Base-by-base conservation (phyloP, 1,284 basidiomycete species). In the Cryptococcus hybrid region DNA sequence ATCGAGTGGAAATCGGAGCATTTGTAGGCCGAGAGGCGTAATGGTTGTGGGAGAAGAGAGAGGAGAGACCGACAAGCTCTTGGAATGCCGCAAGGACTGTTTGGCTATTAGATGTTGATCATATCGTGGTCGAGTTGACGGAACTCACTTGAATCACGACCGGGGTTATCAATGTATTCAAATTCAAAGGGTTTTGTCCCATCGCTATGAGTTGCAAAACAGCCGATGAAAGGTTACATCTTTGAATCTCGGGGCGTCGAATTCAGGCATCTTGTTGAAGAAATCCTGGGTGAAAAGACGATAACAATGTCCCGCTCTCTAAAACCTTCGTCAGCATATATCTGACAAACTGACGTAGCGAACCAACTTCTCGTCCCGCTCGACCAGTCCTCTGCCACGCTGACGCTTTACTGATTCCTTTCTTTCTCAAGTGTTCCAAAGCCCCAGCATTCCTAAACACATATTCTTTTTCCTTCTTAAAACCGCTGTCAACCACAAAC, bases 381-480 rank as follows among this genome's bases (percentile, higher is more conserved):
- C 95, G 87, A 76, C 94, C 92, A 39, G 92, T 85, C 47, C 93
- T 80, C 71, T 84, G 80, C 83, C 87, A 86, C 8, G 92, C 89
- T 36, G 91, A 89, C 0, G 91, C 91, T 75, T 91, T 87, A n/a
- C 89, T 90, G 62, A 96, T 89, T 49, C 88, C 84, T 71, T 85
- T 84, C n/a, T 88, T 88, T 47, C 90, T 72, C 11, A 97, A 81
- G n/a, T 89, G 88, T 76, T 95, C 91, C 65, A 98, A 89, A 1
- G 90, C 91, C 84, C 89, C 88, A 61, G 85, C 84, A 3, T 87
- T 62, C 40, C 86, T 81, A 45, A 86, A 84, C 45, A 91, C 74
- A 75, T 89, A 94, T 57, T 88, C 84, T 78, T 96, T 96, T 77
- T 98, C 93, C 77, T 99, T 99, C 69, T 89, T 91, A 76, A 94